Conservation (phyloP, 2,329 filamentous ascomycete species). For the Clonostachys solani region DNA sequence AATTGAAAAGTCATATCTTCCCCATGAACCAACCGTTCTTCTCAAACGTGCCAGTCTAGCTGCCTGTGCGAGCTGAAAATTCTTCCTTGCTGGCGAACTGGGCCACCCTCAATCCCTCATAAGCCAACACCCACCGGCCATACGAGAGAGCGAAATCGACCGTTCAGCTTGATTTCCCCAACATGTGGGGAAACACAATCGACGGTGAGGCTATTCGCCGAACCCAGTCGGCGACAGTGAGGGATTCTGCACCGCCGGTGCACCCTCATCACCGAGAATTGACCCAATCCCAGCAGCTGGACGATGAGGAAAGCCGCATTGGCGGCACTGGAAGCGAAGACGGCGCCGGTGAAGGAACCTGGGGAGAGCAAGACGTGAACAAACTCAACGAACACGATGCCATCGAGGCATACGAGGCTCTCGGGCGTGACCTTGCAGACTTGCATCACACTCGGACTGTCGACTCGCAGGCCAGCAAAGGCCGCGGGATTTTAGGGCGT, state of each 20-base stretch:
- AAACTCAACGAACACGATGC: slow-evolving; percentile 24
- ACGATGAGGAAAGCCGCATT: slow-evolving; percentile 7
- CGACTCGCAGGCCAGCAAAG: slow-evolving; percentile 18
- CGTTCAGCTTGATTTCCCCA: too few species aligned
- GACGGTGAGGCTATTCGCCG: slow-evolving; percentile 19
- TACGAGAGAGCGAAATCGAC: too few species aligned
- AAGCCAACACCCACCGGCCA: too few species aligned
- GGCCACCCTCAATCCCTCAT: too few species aligned
- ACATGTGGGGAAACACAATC: slow-evolving; percentile 24
- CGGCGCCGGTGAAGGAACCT: slow-evolving; percentile 18
- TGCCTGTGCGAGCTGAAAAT: too few species aligned
- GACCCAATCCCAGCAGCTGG: slow-evolving; percentile 8
- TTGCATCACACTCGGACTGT: slow-evolving; percentile 25
- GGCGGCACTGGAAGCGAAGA: slow-evolving; percentile 5
- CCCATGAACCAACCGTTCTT: too few species aligned
- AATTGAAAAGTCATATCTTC: too few species aligned
- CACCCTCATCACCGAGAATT: slow-evolving; percentile 7
- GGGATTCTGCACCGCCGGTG: slow-evolving; percentile 20
- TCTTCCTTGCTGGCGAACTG: too few species aligned
- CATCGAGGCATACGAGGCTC: slow-evolving; percentile 25
- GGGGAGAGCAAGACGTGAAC: slow-evolving; percentile 29
- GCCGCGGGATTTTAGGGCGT: background rate
- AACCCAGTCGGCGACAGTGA: background rate
- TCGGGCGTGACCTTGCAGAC: slow-evolving; percentile 24
- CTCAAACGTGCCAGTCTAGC: too few species aligned